Percentiles rank a stretch among this genome's conserved stretches.
These are phyloP conservation scores for Leccinellum luteum DNA, from an alignment of 768 basidiomycete genomes.

Conservation along the genomic window DNA sequence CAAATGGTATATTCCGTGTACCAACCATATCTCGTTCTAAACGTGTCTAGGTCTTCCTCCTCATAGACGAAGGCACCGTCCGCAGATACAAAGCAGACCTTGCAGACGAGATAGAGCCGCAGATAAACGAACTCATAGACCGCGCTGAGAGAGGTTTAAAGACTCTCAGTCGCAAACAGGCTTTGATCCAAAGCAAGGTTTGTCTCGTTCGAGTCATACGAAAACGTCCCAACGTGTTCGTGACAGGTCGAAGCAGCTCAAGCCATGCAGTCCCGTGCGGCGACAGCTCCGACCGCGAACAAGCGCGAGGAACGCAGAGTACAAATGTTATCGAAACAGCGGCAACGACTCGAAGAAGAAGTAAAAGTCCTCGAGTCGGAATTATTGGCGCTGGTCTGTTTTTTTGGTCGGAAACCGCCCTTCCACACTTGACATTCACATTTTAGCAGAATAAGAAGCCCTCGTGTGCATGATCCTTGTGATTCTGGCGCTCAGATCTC, in stretches of 20 bases:
- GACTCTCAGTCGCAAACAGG: constrained; percentile 59
- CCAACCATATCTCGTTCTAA: constrained; percentile 1
- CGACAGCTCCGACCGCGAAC: constrained; percentile 50
- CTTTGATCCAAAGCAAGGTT: constrained; percentile 63
- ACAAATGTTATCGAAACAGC: constrained; percentile 62
- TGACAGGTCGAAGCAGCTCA: constrained; percentile 56
- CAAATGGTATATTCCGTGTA: constrained; percentile 49
- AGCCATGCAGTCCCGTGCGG: constrained; percentile 37
- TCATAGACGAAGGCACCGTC: constrained; percentile 72
- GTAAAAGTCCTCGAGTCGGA: constrained; percentile 59
- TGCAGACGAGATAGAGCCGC: constrained; percentile 78
- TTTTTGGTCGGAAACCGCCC: background rate
- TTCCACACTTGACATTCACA: constrained; percentile 6
- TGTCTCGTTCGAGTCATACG: background rate
- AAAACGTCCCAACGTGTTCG: background rate
- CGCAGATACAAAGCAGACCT: constrained; percentile 71
- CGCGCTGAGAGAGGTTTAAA: constrained; percentile 68
- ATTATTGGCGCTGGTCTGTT: constrained; percentile 50
- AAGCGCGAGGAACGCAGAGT: constrained; percentile 67
- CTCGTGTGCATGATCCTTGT: background rate
- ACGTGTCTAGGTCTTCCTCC: constrained; percentile 61
- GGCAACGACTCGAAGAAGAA: constrained; percentile 66
- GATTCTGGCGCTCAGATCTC: background rate
- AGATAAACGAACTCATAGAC: constrained; percentile 70
- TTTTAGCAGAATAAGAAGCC: constrained; percentile 24